phyloP scores from a whole-genome alignment of 2,329 filamentous ascomycete species.

The Colletotrichum sp. region DNA sequence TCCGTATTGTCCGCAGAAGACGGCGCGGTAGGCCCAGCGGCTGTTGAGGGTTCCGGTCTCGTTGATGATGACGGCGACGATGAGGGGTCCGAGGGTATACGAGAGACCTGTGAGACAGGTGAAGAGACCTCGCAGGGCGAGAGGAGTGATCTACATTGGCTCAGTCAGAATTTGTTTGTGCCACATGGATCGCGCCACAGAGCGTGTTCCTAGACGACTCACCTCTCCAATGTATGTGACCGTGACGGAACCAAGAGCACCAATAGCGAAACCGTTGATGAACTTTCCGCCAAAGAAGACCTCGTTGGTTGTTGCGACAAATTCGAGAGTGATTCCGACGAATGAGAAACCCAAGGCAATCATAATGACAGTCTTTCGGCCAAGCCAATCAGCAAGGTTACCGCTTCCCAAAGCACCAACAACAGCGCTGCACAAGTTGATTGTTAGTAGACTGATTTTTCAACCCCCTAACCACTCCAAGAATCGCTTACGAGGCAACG shows the following conservation, averaged over 20 bases:
- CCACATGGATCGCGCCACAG: too few relatives aligned
- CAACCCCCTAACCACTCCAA: fast-evolving
- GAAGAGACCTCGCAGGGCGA: constrained; percentile 31
- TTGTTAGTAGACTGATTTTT: not conserved
- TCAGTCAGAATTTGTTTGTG: constrained; percentile 27
- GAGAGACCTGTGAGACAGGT: constrained; percentile 31
- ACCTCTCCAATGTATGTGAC: constrained; percentile 37
- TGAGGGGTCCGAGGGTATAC: constrained; percentile 29
- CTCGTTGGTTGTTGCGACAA: constrained; percentile 42
- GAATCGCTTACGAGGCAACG: constrained; percentile 35
- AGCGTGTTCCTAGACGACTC: not conserved
- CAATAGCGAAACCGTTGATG: constrained; percentile 43
- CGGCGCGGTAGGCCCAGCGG: constrained; percentile 36
- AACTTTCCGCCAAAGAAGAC: constrained; percentile 48
- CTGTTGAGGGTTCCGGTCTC: constrained; percentile 27
- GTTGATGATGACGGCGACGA: constrained; percentile 36
- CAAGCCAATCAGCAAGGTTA: constrained; percentile 36
- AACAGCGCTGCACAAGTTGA: constrained; percentile 11
- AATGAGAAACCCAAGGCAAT: constrained; percentile 38
- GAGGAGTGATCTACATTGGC: constrained; percentile 29
- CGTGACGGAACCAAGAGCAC: constrained; percentile 28
- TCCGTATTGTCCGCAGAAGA: constrained; percentile 38
- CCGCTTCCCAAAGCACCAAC: constrained; percentile 34
- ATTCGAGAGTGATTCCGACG: constrained; percentile 43
- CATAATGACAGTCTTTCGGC: constrained; percentile 34